Percentiles rank a stretch among this genome's conserved stretches.
Evolutionary conservation across 139 green algal species (phyloP).

Genomic region (Monoraphidium neglectum): DNA sequence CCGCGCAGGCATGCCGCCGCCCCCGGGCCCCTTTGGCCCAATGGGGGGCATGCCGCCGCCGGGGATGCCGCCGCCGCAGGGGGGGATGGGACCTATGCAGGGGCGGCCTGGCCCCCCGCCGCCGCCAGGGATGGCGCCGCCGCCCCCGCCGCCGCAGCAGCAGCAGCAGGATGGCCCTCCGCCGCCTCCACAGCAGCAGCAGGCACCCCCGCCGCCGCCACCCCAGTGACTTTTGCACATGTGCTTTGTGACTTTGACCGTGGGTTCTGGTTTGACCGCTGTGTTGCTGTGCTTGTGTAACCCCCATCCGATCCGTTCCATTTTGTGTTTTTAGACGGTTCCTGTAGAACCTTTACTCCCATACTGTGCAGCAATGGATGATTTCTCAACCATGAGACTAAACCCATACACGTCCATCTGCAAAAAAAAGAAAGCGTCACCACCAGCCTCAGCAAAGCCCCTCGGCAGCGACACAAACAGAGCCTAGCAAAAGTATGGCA

Average conservation of each 20-base stretch:
- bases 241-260: neutral
- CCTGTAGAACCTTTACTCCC: too few relatives aligned
- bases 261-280: too few relatives aligned
- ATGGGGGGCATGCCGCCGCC: slow-evolving; percentile 19
- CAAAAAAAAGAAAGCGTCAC: too few relatives aligned
- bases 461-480: too few relatives aligned
- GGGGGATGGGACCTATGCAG: neutral
- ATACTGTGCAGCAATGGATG: too few relatives aligned
- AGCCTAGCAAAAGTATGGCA: too few relatives aligned
- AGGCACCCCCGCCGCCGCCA: neutral
- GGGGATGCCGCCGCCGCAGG: slow-evolving; percentile 29
- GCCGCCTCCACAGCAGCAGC: neutral
- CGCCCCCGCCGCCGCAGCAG: neutral
- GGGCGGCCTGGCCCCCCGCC: neutral
- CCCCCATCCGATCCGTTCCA: too few relatives aligned
- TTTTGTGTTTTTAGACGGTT: too few relatives aligned
- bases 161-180: neutral
- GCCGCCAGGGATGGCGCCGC: neutral
- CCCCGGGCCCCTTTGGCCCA: slow-evolving; percentile 5
- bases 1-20: slow-evolving; percentile 3
- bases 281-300: too few relatives aligned
- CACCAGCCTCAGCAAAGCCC: too few relatives aligned
- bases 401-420: too few relatives aligned
- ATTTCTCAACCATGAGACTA: too few relatives aligned
- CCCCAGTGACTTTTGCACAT: neutral